Base-by-base conservation (phyloP, 805 yeast genomes). In the Alloascoidea africana region DNA sequence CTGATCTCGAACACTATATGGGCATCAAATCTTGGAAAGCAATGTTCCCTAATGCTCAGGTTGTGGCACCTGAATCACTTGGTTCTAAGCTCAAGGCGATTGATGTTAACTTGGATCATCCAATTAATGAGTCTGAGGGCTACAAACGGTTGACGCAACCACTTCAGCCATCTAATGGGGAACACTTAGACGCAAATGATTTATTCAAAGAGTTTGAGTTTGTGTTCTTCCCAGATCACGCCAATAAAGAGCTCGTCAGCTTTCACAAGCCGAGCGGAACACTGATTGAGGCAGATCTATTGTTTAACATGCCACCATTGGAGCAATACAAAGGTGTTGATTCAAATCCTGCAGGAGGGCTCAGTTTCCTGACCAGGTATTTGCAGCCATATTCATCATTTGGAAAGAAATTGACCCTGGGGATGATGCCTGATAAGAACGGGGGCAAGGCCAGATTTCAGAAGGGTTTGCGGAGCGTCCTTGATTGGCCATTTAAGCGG, bases 1-100 rank as follows among this genome's bases (percentile, higher is more conserved):
- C 85, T 2, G 82, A 78, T 47, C 48, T 44, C 19, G 80, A 73
- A 44, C 86, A 78, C 48, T 73, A 80, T 1, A 55, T 77, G 70
- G 81, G 78, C 2, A 70, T 76, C 8, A 48, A 53, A 17, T 65
- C 68, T 11, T 68, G 76, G 55, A 66, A 69, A 48, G 57, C 60
- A 14, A 52, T 55, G 38, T 65, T 58, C 49, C 81, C 83, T 2
- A 47, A 59, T 2, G 53, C 71, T 36, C 65, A 68, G 46, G 52
- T 77, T 17, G 62, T 77, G 42, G 82, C 76, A 4, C 63, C 70
- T 55, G 72, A 63, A 30, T 62, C 45, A 5, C 41, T 50, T 23
- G 37, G 37, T 11, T 35, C 34, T 18, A 42, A 42, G 52, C 16
- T 52, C 36, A 16, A 32, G 3, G 43, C 37, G 16, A 54, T 64